phyloP scores from a whole-genome alignment of 345 rosid genomes.

The Stellera chamaejasme region DNA sequence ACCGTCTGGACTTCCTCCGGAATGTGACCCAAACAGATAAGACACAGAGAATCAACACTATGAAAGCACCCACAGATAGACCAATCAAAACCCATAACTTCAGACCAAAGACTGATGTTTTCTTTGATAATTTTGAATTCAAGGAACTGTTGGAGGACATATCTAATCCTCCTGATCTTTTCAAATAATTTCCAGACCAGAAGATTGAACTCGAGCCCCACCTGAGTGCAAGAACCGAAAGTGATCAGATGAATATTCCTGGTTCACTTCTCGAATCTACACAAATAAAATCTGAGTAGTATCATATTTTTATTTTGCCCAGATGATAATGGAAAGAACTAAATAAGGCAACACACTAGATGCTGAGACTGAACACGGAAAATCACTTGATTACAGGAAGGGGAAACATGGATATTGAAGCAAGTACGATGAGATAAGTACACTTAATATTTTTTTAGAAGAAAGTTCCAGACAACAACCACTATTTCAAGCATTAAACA shows the following conservation, averaged over 20 bases:
- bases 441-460: background rate
- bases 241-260: background rate
- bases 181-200: constrained; percentile 2
- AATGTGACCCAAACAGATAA: constrained; percentile 78
- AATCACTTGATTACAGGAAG: too few species aligned
- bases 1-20: constrained; percentile 51
- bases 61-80: constrained; percentile 60
- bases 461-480: constrained; percentile 2
- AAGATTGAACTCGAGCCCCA: constrained; percentile 16
- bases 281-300: background rate
- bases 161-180: constrained; percentile 21
- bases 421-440: too few species aligned
- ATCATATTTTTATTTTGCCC: constrained; percentile 10
- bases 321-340: constrained; percentile 13
- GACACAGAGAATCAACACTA: constrained; percentile 72
- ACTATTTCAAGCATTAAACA: constrained; percentile 6
- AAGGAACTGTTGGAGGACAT: constrained; percentile 67
- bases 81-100: constrained; percentile 90
- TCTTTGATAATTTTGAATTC: constrained; percentile 68
- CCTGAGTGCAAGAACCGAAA: constrained; percentile 21
- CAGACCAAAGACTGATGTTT: constrained; percentile 72
- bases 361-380: too few species aligned
- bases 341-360: background rate
- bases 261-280: background rate
- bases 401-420: too few species aligned